Conservation (phyloP, 768 basidiomycete genomes). For the Tricholoma matsutake region DNA sequence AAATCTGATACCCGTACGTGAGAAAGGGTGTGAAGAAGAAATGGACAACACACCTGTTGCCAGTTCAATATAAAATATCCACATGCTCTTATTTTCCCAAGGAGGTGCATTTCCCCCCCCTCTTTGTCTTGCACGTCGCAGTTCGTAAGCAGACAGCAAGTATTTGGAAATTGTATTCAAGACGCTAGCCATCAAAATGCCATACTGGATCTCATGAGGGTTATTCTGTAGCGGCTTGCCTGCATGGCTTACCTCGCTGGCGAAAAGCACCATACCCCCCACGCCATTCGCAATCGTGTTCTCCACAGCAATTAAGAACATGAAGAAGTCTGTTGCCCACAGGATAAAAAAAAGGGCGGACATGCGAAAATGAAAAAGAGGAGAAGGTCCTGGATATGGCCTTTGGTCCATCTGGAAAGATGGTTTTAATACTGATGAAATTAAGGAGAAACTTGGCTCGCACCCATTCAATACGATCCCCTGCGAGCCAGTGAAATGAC, state of each 20-base stretch:
- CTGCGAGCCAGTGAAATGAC: slow-evolving; percentile 96
- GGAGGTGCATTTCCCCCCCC: slow-evolving; percentile 85
- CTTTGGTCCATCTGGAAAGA: slow-evolving; percentile 91
- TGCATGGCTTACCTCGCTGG: slow-evolving; percentile 68
- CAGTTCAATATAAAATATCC: slow-evolving; percentile 91
- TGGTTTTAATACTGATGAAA: slow-evolving; percentile 9
- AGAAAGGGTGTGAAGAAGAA: slow-evolving; percentile 7
- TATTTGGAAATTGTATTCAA: slow-evolving; percentile 82
- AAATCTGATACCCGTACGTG: slow-evolving; percentile 61
- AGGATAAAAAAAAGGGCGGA: slow-evolving; percentile 69
- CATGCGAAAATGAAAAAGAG: slow-evolving; percentile 86
- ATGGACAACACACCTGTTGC: slow-evolving; percentile 62
- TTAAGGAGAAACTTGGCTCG: slow-evolving; percentile 5
- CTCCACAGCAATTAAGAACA: slow-evolving; percentile 80
- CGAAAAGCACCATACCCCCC: slow-evolving; percentile 92
- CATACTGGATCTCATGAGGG: slow-evolving; percentile 54
- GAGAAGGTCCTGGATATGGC: slow-evolving; percentile 79
- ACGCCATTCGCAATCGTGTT: slow-evolving; percentile 77
- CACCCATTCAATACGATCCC: slow-evolving; percentile 96
- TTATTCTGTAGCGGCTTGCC: neutral
- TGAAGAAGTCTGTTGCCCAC: slow-evolving; percentile 68
- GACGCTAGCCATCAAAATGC: slow-evolving; percentile 80
- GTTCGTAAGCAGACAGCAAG: slow-evolving; percentile 73
- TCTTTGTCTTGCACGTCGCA: slow-evolving; percentile 69
- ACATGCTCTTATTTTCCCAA: slow-evolving; percentile 99